A percentile compares a stretch with the other conserved stretches of the same genome.
Conservation (phyloP, 306 rosid genomes). For the Trifolium repens region DNA sequence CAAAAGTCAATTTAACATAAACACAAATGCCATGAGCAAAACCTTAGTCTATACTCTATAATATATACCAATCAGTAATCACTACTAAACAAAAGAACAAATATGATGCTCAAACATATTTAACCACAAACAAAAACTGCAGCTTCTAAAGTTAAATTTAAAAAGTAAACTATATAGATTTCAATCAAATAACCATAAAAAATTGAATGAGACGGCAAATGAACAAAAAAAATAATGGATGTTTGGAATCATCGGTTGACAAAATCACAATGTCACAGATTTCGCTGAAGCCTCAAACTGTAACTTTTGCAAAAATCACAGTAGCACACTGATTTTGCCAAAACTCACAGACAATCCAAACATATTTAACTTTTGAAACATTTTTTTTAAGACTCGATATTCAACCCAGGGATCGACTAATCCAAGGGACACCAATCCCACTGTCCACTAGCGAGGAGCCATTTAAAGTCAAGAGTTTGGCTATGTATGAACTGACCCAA, state of each 20-base stretch:
- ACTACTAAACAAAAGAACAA: constrained; percentile 24
- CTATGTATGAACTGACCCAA: too few relatives aligned
- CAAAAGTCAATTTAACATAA: constrained; percentile 39
- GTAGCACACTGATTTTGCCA: neutral
- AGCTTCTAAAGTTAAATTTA: constrained; percentile 4
- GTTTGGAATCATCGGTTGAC: neutral
- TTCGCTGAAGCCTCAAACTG: neutral
- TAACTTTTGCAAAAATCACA: neutral
- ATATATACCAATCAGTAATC: neutral
- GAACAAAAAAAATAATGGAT: neutral
- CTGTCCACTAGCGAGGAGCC: too few relatives aligned
- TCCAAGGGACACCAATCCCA: too few relatives aligned
- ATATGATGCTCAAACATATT: constrained; percentile 22
- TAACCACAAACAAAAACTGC: constrained; percentile 21
- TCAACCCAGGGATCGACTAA: too few relatives aligned
- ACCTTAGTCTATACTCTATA: constrained; percentile 8
- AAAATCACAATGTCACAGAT: too few relatives aligned
- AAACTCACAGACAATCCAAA: too few relatives aligned
- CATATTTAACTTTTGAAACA: too few relatives aligned
- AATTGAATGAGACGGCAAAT: neutral
- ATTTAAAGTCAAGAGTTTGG: too few relatives aligned
- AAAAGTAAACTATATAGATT: neutral
- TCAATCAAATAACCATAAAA: constrained; percentile 1
- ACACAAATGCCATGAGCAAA: constrained; percentile 35
- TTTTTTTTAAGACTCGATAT: too few relatives aligned